phyloP scores from a whole-genome alignment of 1,284 basidiomycete genomes.

The Cutaneotrichosporon mucoides region DNA sequence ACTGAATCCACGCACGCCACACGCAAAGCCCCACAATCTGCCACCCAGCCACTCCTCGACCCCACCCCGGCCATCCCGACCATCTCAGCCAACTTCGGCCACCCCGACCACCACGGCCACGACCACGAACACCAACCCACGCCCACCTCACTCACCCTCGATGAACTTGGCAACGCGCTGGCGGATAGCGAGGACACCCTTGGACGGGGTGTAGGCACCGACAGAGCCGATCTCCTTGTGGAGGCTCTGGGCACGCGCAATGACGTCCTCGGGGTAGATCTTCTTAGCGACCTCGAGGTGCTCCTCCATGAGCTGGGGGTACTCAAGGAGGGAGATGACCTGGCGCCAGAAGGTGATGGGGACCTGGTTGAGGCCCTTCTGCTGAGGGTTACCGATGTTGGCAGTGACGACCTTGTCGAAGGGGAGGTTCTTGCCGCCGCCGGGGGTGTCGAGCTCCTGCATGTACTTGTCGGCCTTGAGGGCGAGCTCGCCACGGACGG shows the following conservation, averaged over 20 bases:
- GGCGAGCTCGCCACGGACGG: conserved; percentile 93
- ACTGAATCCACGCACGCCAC: too few species aligned
- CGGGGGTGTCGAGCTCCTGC: conserved; percentile 59
- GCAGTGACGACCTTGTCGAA: conserved; percentile 88
- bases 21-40: too few species aligned
- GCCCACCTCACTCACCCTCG: conserved; percentile 55
- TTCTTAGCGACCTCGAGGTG: conserved; percentile 57
- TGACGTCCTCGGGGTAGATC: conserved; percentile 80
- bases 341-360: conserved; percentile 92
- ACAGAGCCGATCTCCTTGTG: conserved; percentile 84
- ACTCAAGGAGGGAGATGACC: conserved; percentile 73
- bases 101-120: too few species aligned
- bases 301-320: conserved; percentile 75
- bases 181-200: conserved; percentile 85
- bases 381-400: conserved; percentile 98
- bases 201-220: conserved; percentile 94
- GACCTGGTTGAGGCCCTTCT: conserved; percentile 86
- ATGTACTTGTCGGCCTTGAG: conserved; percentile 85
- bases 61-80: too few species aligned
- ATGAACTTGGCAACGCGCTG: conserved; percentile 88
- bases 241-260: conserved; percentile 75
- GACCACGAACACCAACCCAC: too few species aligned
- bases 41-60: too few species aligned
- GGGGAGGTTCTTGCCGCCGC: conserved; percentile 58
- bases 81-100: too few species aligned